Base-by-base conservation (phyloP, 768 basidiomycete species). In the Kwoniella sp. region DNA sequence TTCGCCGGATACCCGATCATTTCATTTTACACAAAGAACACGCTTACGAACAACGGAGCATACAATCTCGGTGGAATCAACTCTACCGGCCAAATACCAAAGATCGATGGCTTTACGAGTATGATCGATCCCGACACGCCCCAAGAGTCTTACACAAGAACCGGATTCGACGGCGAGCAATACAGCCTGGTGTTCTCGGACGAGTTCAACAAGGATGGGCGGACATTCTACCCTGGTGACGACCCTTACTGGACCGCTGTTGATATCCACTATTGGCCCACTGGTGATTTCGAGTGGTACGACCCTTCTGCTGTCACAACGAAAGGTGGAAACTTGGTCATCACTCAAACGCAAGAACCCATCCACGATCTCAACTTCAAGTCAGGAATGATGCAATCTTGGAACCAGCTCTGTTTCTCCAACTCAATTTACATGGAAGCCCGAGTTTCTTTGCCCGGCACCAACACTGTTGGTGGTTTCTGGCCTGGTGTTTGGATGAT, bases 371-470 rank as follows among this genome's bases (percentile, higher is more conserved):
- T 98, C 63, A 90, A 93, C 78, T 98, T 90, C 77, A 69, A 86
- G 81, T 87, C 74, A 22, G 72, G 72, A 12, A 73, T 78, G 74
- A 65, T 93, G 10, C 87, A 89, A 69, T 85, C 87, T 13, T 96
- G 94, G 93, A 95, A 96, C 81, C 91, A 96, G 80, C 80, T 96
- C 58, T 98, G 94, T 81, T 96, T 93, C 81, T 94, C 88, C 17
- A 70, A 74, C 53, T 92, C 91, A 0, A 92, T 91, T 1, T 92
- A 93, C 75, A 82, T 97, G 60, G 96, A 96, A 80, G 79, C 70
- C 2, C 63, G 69, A 5, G 68, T 77, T 0, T 69, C 70, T 1
- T 63, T 80, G 4, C 80, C 80, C 4, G 80, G 80, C 33, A 76
- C 70, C 21, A 75, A 71, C 57, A 49, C 55, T 6, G 57, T 73